A percentile compares a stretch with the other conserved stretches of the same genome.
Evolutionary conservation across 2,329 filamentous ascomycete genomes (phyloP).

Genomic region (Talaromyces sp.): DNA sequence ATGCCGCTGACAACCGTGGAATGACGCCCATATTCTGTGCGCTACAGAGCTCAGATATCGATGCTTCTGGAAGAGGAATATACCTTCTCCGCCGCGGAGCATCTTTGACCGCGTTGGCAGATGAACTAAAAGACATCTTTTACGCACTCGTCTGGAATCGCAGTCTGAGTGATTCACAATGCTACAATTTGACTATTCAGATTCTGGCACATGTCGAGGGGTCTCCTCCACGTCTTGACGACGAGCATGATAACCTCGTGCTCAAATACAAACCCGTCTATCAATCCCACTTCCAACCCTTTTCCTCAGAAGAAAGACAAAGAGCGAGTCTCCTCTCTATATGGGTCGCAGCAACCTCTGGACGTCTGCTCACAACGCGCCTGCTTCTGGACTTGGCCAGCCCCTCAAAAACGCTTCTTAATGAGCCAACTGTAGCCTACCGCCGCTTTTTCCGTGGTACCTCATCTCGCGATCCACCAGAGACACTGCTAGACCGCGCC

Average conservation of each 20-base stretch:
- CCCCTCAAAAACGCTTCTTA: neutral
- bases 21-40: slow-evolving; percentile 19
- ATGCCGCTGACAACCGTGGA: slow-evolving; percentile 15
- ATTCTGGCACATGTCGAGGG: slow-evolving; percentile 14
- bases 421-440: neutral
- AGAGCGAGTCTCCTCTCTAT: neutral
- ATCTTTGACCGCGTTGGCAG: slow-evolving; percentile 7
- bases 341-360: neutral
- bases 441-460: neutral
- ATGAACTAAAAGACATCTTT: slow-evolving; percentile 18
- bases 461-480: neutral
- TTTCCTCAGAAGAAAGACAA: neutral
- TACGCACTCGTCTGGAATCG: slow-evolving; percentile 18
- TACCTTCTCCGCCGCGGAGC: slow-evolving; percentile 20
- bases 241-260: neutral
- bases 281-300: neutral
- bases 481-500: neutral
- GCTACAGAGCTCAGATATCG: slow-evolving; percentile 14
- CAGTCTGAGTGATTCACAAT: slow-evolving; percentile 16
- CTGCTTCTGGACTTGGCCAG: neutral
- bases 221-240: neutral
- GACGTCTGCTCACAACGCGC: neutral
- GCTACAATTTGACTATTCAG: slow-evolving; percentile 17
- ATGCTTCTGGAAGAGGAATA: slow-evolving; percentile 15
- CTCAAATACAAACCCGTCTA: neutral